Conservation (phyloP, 1,284 basidiomycete genomes). For the Vanrija humicola region DNA sequence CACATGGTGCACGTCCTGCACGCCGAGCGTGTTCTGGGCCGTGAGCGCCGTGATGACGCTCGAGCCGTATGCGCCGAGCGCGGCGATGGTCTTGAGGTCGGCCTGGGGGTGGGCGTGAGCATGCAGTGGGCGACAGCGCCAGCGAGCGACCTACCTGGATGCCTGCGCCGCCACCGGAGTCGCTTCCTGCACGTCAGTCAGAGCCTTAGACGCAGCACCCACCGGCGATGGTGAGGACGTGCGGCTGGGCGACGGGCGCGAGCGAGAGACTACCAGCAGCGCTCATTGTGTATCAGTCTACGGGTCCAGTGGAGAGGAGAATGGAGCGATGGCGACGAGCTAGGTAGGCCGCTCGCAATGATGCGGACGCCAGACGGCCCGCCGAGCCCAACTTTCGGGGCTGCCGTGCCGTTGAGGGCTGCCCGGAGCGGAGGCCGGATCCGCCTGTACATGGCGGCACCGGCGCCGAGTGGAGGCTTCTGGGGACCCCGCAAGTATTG, state of each 20-base stretch:
- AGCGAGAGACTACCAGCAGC: neutral
- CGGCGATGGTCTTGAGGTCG: slow-evolving; percentile 81
- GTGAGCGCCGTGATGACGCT: slow-evolving; percentile 84
- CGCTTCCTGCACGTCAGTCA: slow-evolving; percentile 45
- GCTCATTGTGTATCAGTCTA: neutral
- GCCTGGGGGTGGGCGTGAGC: slow-evolving; percentile 35
- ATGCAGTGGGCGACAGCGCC: neutral
- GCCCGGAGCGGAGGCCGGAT: no score
- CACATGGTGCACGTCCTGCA: slow-evolving; percentile 64
- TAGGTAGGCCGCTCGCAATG: no score
- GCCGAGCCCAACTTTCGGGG: no score
- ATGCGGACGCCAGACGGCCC: no score
- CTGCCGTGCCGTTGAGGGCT: no score
- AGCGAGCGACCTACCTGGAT: slow-evolving; percentile 62
- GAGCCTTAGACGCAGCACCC: slow-evolving; percentile 2
- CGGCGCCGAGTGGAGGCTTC: no score
- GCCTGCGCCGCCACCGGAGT: slow-evolving; percentile 83
- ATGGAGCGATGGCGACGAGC: no score
- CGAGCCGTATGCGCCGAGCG: slow-evolving; percentile 77
- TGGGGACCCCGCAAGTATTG: no score
- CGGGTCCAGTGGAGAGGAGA: no score
- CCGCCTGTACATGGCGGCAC: no score
- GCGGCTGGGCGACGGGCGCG: slow-evolving; percentile 17
- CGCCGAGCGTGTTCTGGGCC: slow-evolving; percentile 85
- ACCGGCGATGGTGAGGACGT: slow-evolving; percentile 44